Evolutionary conservation across 768 basidiomycete species (phyloP).

Genomic region (Dentipellis sp.): DNA sequence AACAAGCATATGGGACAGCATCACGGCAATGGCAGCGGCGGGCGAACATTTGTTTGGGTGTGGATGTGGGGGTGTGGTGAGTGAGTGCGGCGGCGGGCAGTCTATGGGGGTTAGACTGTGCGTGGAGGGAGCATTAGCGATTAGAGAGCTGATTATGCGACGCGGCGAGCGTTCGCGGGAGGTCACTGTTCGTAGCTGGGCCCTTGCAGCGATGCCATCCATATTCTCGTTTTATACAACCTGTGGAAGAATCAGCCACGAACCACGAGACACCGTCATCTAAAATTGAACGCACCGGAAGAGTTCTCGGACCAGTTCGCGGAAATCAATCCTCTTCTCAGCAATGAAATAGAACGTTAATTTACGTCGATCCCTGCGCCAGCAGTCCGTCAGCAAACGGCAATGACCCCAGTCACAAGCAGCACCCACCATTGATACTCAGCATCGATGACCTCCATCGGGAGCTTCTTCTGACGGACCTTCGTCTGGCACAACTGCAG

Average conservation of each 20-base stretch:
- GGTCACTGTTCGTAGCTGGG: constrained; percentile 35
- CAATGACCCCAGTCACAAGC: not conserved
- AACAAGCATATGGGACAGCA: not conserved
- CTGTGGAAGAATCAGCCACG: constrained; percentile 25
- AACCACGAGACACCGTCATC: not conserved
- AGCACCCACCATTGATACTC: constrained; percentile 85
- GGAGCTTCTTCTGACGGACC: constrained; percentile 87
- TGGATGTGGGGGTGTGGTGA: not conserved
- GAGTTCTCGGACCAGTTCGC: constrained; percentile 90
- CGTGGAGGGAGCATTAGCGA: not conserved
- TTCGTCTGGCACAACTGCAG: constrained; percentile 86
- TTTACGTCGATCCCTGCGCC: constrained; percentile 87
- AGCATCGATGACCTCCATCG: constrained; percentile 98
- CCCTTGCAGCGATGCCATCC: constrained; percentile 83
- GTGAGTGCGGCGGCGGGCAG: too few species aligned
- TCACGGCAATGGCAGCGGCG: not conserved
- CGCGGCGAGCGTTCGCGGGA: not conserved
- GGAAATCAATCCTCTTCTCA: constrained; percentile 91
- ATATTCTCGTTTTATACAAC: constrained; percentile 89
- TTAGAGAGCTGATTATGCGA: not conserved
- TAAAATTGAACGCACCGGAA: constrained; percentile 53
- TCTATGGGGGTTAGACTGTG: too few species aligned
- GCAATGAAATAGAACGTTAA: constrained; percentile 97
- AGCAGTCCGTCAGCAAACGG: not conserved
- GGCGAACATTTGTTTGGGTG: not conserved